These are phyloP conservation scores for Magnolia officinalis DNA, from an alignment of 164 flowering plant species.

Conservation along the genomic window DNA sequence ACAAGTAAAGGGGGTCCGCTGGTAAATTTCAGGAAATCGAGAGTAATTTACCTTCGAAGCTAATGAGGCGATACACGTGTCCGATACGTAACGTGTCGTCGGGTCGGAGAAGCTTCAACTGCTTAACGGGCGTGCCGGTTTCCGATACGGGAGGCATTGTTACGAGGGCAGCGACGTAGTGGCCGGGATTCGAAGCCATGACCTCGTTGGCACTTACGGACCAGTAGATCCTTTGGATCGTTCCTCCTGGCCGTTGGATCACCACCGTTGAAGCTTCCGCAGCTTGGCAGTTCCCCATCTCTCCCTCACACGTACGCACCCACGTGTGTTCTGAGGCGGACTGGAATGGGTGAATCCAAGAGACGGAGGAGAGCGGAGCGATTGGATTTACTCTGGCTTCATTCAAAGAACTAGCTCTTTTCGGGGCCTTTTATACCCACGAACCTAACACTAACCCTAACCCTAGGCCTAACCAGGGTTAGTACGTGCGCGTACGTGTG, in stretches of 20 bases:
- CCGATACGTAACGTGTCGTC: constrained; percentile 64
- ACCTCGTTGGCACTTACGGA: constrained; percentile 54
- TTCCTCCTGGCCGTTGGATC: constrained; percentile 52
- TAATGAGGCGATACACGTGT: constrained; percentile 44
- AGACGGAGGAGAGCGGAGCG: not conserved
- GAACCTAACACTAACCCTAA: too few relatives aligned
- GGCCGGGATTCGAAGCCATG: constrained; percentile 68
- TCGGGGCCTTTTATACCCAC: too few relatives aligned
- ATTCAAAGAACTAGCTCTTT: too few relatives aligned
- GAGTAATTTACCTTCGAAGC: not conserved
- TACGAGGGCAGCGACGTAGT: constrained; percentile 57
- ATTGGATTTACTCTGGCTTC: not conserved
- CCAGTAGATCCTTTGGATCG: constrained; percentile 53
- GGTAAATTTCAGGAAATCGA: not conserved
- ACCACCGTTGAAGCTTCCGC: constrained; percentile 69
- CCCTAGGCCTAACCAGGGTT: too few relatives aligned
- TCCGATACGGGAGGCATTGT: constrained; percentile 27
- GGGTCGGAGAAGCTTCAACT: constrained; percentile 72
- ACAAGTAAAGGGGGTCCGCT: too few relatives aligned
- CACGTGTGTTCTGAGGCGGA: not conserved
- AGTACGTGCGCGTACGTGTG: too few relatives aligned
- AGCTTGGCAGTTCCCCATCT: constrained; percentile 82
- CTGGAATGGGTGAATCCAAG: not conserved
- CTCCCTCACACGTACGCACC: not conserved
- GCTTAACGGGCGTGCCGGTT: constrained; percentile 40